These are phyloP conservation scores for Rhodomyrtus tomentosa DNA, from an alignment of 345 rosid genomes.

Conservation along the genomic window DNA sequence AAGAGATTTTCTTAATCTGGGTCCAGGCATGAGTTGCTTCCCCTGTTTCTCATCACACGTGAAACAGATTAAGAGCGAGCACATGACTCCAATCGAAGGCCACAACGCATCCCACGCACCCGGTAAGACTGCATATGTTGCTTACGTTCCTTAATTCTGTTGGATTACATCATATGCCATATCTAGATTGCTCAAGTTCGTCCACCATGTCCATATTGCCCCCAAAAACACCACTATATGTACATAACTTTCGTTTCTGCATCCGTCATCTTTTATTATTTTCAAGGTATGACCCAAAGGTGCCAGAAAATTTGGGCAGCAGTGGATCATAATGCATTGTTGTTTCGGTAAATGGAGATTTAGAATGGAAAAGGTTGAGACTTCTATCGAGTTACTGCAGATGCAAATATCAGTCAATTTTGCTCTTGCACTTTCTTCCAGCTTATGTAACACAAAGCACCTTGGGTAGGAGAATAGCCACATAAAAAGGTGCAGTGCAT, in stretches of 20 bases:
- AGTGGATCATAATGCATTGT: not conserved
- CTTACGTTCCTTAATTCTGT: not conserved
- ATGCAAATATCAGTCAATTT: not conserved
- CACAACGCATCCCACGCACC: slow-evolving; percentile 2
- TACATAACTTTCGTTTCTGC: not conserved
- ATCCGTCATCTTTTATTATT: not conserved
- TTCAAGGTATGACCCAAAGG: not conserved
- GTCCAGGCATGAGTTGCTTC: slow-evolving; percentile 47
- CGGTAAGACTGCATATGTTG: slow-evolving; percentile 4
- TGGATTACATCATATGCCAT: not conserved
- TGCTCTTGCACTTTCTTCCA: not conserved
- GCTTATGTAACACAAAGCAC: not conserved
- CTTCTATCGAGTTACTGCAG: not conserved
- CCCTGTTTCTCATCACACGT: slow-evolving; percentile 53
- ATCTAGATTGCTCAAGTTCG: not conserved
- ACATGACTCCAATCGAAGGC: slow-evolving; percentile 2
- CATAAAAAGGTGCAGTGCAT: not conserved
- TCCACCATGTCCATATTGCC: not conserved
- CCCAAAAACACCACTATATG: not conserved
- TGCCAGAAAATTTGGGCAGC: not conserved
- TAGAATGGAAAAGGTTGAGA: not conserved
- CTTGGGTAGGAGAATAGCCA: not conserved
- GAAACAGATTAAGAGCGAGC: slow-evolving; percentile 19
- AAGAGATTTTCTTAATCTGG: not conserved
- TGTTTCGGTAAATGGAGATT: not conserved